Base-by-base conservation (phyloP, 257 asterid species). In the Fraxinus quadrangulata region DNA sequence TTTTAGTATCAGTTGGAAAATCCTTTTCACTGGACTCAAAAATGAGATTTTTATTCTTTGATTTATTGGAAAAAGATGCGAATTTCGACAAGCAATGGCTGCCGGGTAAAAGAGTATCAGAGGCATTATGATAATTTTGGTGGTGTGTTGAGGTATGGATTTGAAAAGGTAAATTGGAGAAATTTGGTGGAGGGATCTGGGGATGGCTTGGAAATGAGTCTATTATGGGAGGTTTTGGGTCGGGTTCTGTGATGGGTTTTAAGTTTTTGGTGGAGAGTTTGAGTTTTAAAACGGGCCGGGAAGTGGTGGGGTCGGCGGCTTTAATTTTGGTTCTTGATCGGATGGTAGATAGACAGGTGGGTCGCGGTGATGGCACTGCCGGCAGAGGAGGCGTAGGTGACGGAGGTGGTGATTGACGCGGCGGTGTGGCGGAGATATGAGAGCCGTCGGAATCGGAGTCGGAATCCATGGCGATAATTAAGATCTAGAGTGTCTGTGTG, bases 351-450 rank as follows among this genome's bases (percentile, higher is more conserved):
- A 84, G 74, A 75, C 84, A 89, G 56, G 79, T 16, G 10, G 71
- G 75, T 49, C 36, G 75, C 71, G 37, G 78, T 61, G 72, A 12
- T 74, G 86, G 34, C 54, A 78, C 34, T 17, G 17, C 47, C 9
- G 81, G 70, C 1, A 84, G 83, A 14, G 40, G 59, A 14, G 84
- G 82, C 16, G 75, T 81, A 7, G 34, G 67, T 54, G 19, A 87
- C 12, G 73, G 83, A 39, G 54, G 40, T 13, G 83, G 68, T 21
- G 88, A 87, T 23, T 86, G 77, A 39, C 78, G 81, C 23, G 97
- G 96, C 34, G 97, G 98, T 9, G 97, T 88, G 82, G 96, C 87
- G 68, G 98, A 95, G 76, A 95, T 74, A 83, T 95, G 92, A 79
- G 97, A 95, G 21, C 90, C 97, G 75, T 75, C 96, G 63, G 99